Percentiles rank a stretch among this genome's conserved stretches.
These are phyloP conservation scores for Hyphopichia burtonii DNA, from an alignment of 1,139 yeast species.

Conservation along the genomic window DNA sequence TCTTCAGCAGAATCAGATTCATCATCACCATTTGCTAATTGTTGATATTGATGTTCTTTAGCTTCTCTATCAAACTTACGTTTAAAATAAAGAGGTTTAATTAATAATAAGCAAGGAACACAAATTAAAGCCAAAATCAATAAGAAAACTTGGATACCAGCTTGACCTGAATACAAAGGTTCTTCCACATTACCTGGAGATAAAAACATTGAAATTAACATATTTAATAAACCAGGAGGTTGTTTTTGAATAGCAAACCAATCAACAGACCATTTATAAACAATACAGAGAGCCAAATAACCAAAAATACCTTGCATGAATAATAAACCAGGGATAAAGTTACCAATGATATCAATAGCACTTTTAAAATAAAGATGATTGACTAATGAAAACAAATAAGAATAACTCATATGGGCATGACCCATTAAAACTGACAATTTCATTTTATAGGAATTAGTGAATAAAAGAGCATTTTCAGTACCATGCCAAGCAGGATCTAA, in stretches of 20 bases:
- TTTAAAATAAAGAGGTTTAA: conserved; percentile 78
- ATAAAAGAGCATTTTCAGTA: conserved; percentile 83
- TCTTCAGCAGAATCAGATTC: conserved; percentile 5
- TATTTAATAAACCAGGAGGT: conserved; percentile 91
- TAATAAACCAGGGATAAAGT: conserved; percentile 87
- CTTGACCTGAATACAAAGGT: conserved; percentile 81
- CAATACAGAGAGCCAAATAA: conserved; percentile 75
- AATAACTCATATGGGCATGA: conserved; percentile 89
- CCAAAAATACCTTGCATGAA: conserved; percentile 98
- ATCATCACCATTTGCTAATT: conserved; percentile 21
- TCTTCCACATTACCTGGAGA: conserved; percentile 90
- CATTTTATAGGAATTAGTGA: conserved; percentile 95
- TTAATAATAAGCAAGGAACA: conserved; percentile 89
- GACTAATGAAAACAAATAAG: conserved; percentile 79
- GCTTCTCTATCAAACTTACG: conserved; percentile 39
- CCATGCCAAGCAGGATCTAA: conserved; percentile 98
- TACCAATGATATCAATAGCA: conserved; percentile 83
- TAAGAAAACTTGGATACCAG: conserved; percentile 69
- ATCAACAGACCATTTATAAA: conserved; percentile 93
- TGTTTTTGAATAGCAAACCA: conserved; percentile 75
- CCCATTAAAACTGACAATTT: conserved; percentile 94
- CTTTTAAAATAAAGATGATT: conserved; percentile 75
- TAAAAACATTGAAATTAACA: conserved; percentile 94
- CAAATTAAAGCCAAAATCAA: conserved; percentile 79
- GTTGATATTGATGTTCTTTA: conserved; percentile 30